These are phyloP conservation scores for Flaveria ramosissima DNA, from an alignment of 129 eudicot species.

Conservation along the genomic window DNA sequence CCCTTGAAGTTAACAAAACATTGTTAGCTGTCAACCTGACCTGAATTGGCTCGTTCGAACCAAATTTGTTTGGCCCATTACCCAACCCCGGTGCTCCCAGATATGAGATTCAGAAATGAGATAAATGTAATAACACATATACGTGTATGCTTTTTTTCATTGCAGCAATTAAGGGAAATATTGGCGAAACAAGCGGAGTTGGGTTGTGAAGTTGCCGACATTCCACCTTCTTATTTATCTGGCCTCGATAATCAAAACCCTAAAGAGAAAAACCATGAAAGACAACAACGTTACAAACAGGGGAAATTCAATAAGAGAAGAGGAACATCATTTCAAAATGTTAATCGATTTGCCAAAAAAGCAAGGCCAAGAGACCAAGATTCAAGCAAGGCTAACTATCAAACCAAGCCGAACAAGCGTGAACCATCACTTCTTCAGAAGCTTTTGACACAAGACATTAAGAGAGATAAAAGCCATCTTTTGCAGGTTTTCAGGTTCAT, in stretches of 20 bases:
- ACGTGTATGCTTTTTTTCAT: conserved; percentile 8
- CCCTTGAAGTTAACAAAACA: background rate
- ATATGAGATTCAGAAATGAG: background rate
- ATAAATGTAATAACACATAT: background rate
- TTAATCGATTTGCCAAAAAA: conserved; percentile 41
- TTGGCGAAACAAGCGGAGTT: conserved; percentile 83
- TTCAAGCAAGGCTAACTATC: conserved; percentile 19
- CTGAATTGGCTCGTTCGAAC: background rate
- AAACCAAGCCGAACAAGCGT: conserved; percentile 15
- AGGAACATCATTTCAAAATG: conserved; percentile 40
- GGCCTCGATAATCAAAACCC: conserved; percentile 47
- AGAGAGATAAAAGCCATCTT: conserved; percentile 66
- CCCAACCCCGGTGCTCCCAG: background rate
- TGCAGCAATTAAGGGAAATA: conserved; percentile 88
- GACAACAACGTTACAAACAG: conserved; percentile 33
- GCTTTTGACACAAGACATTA: conserved; percentile 67
- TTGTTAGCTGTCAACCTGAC: background rate
- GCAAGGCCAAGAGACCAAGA: conserved; percentile 32
- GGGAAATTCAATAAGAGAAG: conserved; percentile 58
- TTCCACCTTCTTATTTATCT: conserved; percentile 64
- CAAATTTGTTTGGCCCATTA: background rate
- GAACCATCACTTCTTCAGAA: conserved; percentile 76
- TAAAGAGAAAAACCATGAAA: conserved; percentile 31
- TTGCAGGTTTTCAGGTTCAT: conserved; percentile 88
- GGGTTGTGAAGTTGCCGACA: conserved; percentile 90